These are phyloP conservation scores for Desmodesmus armatus DNA, from an alignment of 139 green algal genomes.

Conservation along the genomic window DNA sequence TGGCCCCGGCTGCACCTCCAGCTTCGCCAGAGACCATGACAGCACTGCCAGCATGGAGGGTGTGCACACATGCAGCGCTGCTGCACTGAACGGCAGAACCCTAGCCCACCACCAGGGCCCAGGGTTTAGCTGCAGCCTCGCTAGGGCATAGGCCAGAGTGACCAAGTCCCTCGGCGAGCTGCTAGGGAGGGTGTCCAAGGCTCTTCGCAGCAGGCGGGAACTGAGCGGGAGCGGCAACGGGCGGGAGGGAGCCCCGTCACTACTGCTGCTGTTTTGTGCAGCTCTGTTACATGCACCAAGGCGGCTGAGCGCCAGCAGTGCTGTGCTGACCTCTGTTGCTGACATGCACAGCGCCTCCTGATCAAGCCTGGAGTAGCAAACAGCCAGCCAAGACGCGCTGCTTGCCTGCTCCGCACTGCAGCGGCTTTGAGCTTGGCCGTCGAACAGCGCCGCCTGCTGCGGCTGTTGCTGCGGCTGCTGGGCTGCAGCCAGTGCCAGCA, in stretches of 20 bases:
- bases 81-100: slow-evolving; percentile 10
- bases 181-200: not conserved
- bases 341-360: not conserved
- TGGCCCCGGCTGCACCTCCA: not conserved
- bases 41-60: not conserved
- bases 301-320: not conserved
- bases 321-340: not conserved
- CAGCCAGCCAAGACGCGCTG: not conserved
- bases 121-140: not conserved
- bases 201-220: not conserved
- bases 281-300: not conserved
- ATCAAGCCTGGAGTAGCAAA: not conserved
- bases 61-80: not conserved
- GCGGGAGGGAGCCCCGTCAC: no score
- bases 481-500: not conserved
- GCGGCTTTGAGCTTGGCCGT: not conserved
- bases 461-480: not conserved
- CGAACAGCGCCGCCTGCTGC: not conserved
- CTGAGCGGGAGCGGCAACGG: not conserved
- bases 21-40: not conserved
- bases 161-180: not conserved
- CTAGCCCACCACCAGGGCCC: not conserved
- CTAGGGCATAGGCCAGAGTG: slow-evolving; percentile 8
- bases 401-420: not conserved
- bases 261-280: slow-evolving; percentile 1